These are phyloP conservation scores for Panicum virgatum DNA, from an alignment of 202 grass and related monocot genomes.

Conservation along the genomic window DNA sequence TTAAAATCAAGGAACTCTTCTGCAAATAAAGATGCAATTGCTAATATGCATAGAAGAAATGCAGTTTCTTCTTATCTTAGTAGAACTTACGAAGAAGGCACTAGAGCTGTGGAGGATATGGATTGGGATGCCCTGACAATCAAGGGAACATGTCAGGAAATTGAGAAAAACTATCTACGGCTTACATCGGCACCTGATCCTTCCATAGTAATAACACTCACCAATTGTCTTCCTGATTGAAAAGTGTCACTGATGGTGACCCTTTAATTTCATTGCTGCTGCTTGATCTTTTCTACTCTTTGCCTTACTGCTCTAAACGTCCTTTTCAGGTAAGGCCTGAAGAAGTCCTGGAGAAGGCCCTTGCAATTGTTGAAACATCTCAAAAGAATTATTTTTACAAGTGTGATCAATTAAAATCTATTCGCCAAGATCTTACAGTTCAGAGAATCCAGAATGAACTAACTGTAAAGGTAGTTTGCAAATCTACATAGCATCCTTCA, in stretches of 20 bases:
- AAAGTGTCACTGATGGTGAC: conserved; percentile 4
- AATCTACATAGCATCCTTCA: conserved; percentile 19
- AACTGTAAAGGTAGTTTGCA: conserved; percentile 76
- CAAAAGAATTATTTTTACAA: conserved; percentile 91
- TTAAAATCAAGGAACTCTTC: conserved; percentile 45
- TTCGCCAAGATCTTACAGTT: conserved; percentile 97
- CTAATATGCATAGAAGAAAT: conserved; percentile 54
- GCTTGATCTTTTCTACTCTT: conserved; percentile 26
- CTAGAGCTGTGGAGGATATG: conserved; percentile 87
- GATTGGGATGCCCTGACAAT: conserved; percentile 93
- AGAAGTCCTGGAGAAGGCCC: conserved; percentile 89
- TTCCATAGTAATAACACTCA: conserved; percentile 53
- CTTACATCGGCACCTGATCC: conserved; percentile 94
- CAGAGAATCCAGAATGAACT: conserved; percentile 93
- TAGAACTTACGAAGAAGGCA: conserved; percentile 63
- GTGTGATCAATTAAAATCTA: conserved; percentile 97
- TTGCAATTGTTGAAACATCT: conserved; percentile 80
- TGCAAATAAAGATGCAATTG: conserved; percentile 47
- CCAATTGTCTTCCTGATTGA: conserved; percentile 29
- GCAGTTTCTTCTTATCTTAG: conserved; percentile 55
- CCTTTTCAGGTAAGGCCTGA: conserved; percentile 82
- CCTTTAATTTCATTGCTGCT: conserved; percentile 7
- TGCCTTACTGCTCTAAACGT: conserved; percentile 32
- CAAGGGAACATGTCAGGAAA: conserved; percentile 89
- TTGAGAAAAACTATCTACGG: conserved; percentile 92